Conservation (phyloP, 306 rosid genomes). For the Vigna radiata region DNA sequence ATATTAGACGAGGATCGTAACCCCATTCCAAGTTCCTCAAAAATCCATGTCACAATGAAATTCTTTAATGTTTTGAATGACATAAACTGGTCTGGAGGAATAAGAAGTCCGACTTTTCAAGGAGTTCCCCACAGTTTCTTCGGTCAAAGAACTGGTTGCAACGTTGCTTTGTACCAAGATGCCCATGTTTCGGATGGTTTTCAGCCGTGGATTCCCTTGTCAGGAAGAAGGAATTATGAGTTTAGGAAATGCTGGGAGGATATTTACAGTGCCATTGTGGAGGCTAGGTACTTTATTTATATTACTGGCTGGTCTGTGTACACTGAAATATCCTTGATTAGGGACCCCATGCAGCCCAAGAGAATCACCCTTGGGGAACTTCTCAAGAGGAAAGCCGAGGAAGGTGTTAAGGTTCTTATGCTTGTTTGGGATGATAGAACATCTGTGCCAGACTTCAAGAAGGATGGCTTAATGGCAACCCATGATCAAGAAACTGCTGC, state of each 20-base stretch:
- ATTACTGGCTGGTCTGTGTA: constrained; percentile 88
- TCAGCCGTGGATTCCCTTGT: constrained; percentile 15
- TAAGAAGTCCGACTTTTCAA: constrained; percentile 47
- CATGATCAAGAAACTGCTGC: constrained; percentile 72
- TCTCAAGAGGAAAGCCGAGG: constrained; percentile 72
- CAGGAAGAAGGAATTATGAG: constrained; percentile 36
- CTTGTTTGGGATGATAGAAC: constrained; percentile 93
- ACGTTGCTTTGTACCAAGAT: constrained; percentile 84
- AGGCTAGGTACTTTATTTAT: constrained; percentile 72
- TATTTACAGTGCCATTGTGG: constrained; percentile 62
- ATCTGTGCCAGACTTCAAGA: constrained; percentile 58
- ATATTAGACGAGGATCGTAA: constrained; percentile 57
- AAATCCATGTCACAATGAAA: constrained; percentile 61
- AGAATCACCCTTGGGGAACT: constrained; percentile 66
- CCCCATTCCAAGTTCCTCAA: constrained; percentile 55
- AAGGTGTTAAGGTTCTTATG: constrained; percentile 77
- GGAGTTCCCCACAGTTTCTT: constrained; percentile 79
- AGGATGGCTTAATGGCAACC: constrained; percentile 83
- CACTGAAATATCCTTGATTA: constrained; percentile 62
- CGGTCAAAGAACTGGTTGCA: constrained; percentile 60
- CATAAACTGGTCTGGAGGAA: constrained; percentile 67
- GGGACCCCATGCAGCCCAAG: constrained; percentile 51
- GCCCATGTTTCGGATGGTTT: constrained; percentile 58
- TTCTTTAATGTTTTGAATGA: constrained; percentile 50
- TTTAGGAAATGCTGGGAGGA: constrained; percentile 82